Conservation (phyloP, 2,329 filamentous ascomycete species). For the Podosphaera leucotricha region DNA sequence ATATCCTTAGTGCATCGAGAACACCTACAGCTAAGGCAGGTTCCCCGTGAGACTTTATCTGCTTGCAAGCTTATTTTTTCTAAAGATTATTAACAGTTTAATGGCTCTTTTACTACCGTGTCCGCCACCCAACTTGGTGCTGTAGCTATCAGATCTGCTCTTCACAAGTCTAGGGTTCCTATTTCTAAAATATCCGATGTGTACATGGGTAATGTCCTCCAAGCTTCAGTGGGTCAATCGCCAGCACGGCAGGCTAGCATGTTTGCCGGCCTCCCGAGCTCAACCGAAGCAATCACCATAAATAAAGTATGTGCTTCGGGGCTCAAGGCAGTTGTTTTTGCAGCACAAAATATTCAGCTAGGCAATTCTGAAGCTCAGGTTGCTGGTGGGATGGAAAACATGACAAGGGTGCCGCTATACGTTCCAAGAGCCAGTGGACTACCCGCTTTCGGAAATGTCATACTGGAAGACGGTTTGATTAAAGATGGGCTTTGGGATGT, state of each 20-base stretch:
- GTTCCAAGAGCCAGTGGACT: slow-evolving; percentile 67
- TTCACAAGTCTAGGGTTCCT: slow-evolving; percentile 69
- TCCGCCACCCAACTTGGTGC: slow-evolving; percentile 75
- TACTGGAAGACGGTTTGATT: slow-evolving; percentile 70
- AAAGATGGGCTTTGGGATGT: slow-evolving; percentile 90
- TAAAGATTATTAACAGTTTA: slow-evolving; percentile 40
- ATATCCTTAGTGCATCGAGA: slow-evolving; percentile 73
- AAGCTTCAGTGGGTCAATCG: slow-evolving; percentile 74
- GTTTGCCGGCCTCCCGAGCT: slow-evolving; percentile 59
- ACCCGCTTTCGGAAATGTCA: slow-evolving; percentile 83
- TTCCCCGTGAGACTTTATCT: background rate
- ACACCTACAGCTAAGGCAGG: slow-evolving; percentile 73
- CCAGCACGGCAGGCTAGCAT: slow-evolving; percentile 88
- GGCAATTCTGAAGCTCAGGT: slow-evolving; percentile 84
- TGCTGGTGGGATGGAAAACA: slow-evolving; percentile 87
- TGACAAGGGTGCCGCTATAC: slow-evolving; percentile 97
- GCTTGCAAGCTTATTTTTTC: slow-evolving; percentile 1
- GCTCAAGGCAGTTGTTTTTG: slow-evolving; percentile 83
- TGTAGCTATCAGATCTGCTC: slow-evolving; percentile 71
- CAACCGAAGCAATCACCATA: slow-evolving; percentile 69
- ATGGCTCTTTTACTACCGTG: slow-evolving; percentile 67
- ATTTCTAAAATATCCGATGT: slow-evolving; percentile 65
- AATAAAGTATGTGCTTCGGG: slow-evolving; percentile 98
- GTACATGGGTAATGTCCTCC: slow-evolving; percentile 92
- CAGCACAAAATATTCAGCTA: slow-evolving; percentile 91